These are phyloP conservation scores for Tylopilus sp. DNA, from an alignment of 768 basidiomycete genomes.

Conservation along the genomic window DNA sequence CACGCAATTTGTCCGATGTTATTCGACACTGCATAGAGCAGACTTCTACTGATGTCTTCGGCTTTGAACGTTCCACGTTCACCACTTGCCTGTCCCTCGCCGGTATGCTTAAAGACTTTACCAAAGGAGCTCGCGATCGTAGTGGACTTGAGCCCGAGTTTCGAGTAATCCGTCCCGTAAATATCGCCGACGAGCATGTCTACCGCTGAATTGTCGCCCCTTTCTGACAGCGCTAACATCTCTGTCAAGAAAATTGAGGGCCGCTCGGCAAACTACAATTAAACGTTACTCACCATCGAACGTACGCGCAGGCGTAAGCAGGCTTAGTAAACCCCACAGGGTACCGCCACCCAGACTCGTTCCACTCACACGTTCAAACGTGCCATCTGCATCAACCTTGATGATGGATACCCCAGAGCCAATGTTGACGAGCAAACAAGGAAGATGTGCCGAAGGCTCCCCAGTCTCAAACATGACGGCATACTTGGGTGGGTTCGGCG, in stretches of 20 bases:
- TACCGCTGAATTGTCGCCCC: slow-evolving; percentile 88
- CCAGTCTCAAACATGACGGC: slow-evolving; percentile 83
- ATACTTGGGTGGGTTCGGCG: slow-evolving; percentile 86
- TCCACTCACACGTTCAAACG: slow-evolving; percentile 93
- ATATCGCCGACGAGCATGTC: slow-evolving; percentile 99
- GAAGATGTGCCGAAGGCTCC: slow-evolving; percentile 81
- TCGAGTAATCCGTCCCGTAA: slow-evolving; percentile 95
- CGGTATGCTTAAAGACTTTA: slow-evolving; percentile 92
- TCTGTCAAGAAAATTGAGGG: slow-evolving; percentile 48
- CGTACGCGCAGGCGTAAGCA: slow-evolving; percentile 90
- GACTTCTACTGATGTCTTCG: slow-evolving; percentile 91
- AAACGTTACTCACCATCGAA: slow-evolving; percentile 82
- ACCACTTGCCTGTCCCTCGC: slow-evolving; percentile 30
- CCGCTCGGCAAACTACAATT: neutral
- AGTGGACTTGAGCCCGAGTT: slow-evolving; percentile 93
- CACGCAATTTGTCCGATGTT: slow-evolving; percentile 99
- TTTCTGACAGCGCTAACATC: slow-evolving; percentile 92
- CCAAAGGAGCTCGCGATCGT: slow-evolving; percentile 99
- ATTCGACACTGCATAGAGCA: slow-evolving; percentile 96
- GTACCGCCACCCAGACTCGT: slow-evolving; percentile 98
- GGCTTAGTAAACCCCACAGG: slow-evolving; percentile 90
- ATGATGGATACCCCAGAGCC: slow-evolving; percentile 97
- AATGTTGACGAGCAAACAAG: slow-evolving; percentile 96
- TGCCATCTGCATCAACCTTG: slow-evolving; percentile 93
- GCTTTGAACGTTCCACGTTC: slow-evolving; percentile 76